Evolutionary conservation across 208 protist species (phyloP), one percentile per base, ranked within the genome.

Genomic region (Leishmania tropica): DNA sequence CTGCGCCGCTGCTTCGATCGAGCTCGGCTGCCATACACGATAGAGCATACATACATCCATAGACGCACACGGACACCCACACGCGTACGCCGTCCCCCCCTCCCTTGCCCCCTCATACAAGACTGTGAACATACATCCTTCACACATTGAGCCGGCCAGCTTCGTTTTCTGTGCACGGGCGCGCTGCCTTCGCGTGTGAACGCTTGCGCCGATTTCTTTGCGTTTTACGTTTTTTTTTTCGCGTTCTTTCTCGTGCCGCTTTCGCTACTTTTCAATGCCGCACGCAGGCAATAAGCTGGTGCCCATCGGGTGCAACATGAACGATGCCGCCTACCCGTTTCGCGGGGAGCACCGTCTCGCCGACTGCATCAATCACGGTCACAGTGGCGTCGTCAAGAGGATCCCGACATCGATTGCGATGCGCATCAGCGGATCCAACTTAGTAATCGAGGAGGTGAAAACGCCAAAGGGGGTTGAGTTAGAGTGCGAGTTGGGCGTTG

Each of bases 251-350:
- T 72, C 3, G 15, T 76, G 15, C 48, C 37, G 19, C 19, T 53
- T 72, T n/a, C 31, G 58, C 65, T 31, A 48, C 31, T 75, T 64
- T 48, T 56, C 75, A 17, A 90, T 85, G 81, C 76, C 82, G 28
- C 78, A 83, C 42, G 31, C 80, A 7, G 19, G 60, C 35, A 86
- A 80, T 21, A 88, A 86, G 60, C 83, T 89, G 10, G 3, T 81
- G 70, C 87, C 91, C 31, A 87, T 91, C 65, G 94, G 93, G 21
- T 85, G 88, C 80, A 96, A 97, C 21, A 96, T 97, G 94, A 96
- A 94, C 81, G 93, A 97, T 73, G 86, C 83, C n/a, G 90, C 88
- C 40, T 97, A 97, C 79, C 94, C 94, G 0, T 97, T 97, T 72
- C 89, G 92, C 13, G 94, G 94, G 1, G 85, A 88, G 74, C 91